A percentile compares a stretch with the other conserved stretches of the same genome.
Evolutionary conservation across 768 basidiomycete species (phyloP).

Genomic region (Clavulina sp.): DNA sequence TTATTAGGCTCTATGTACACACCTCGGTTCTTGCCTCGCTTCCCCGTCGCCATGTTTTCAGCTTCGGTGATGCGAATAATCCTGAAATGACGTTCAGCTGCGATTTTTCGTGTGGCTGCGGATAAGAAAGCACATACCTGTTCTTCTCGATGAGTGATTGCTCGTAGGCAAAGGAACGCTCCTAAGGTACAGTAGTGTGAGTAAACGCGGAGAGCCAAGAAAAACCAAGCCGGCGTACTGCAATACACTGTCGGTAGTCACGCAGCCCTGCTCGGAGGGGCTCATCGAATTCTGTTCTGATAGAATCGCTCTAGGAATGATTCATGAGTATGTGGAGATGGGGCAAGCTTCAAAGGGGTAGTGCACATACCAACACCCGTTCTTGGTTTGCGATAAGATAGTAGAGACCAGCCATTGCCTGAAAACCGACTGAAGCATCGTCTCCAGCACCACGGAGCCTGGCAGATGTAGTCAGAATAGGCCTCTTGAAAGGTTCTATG

Average conservation of each 20-base stretch:
- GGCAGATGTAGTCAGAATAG: not conserved
- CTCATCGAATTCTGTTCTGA: slow-evolving; percentile 78
- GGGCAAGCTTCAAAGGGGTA: not conserved
- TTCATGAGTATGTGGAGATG: no score
- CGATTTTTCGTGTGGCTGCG: not conserved
- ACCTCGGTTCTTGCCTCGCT: slow-evolving; percentile 60
- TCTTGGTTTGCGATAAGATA: slow-evolving; percentile 86
- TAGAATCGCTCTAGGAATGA: slow-evolving; percentile 54
- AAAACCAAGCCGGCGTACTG: slow-evolving; percentile 37
- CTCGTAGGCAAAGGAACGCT: slow-evolving; percentile 75
- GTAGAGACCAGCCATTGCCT: slow-evolving; percentile 76
- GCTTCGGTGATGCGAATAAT: slow-evolving; percentile 74
- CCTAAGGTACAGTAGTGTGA: slow-evolving; percentile 26
- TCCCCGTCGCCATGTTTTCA: slow-evolving; percentile 49
- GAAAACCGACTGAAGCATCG: slow-evolving; percentile 63
- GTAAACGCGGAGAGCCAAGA: no score
- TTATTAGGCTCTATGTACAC: slow-evolving; percentile 18
- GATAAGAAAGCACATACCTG: no score
- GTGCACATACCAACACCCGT: slow-evolving; percentile 56
- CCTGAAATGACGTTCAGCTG: no score
- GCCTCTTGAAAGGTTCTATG: not conserved
- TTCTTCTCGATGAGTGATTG: slow-evolving; percentile 68
- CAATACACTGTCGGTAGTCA: slow-evolving; percentile 53
- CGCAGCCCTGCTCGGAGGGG: slow-evolving; percentile 76
- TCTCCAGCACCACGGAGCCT: slow-evolving; percentile 68